A percentile compares a stretch with the other conserved stretches of the same genome.
These are phyloP conservation scores for Monosporascus cannonballus DNA, from an alignment of 2,329 filamentous ascomycete genomes.

Conservation along the genomic window DNA sequence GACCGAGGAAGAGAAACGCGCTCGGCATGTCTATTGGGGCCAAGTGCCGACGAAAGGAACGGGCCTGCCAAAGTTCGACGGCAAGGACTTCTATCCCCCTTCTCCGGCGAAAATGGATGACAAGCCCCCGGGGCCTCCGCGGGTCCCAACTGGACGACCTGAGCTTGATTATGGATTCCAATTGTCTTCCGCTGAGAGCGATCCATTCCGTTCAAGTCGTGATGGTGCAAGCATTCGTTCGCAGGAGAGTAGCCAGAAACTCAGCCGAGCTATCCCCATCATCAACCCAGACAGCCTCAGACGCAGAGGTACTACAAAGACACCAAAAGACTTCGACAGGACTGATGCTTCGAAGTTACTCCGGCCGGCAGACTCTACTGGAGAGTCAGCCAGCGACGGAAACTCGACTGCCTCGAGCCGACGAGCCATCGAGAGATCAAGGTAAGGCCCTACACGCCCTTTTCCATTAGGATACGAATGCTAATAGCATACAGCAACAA, in stretches of 20 bases:
- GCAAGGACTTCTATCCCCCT: slow-evolving; percentile 57
- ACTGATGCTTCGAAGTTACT: slow-evolving; percentile 7
- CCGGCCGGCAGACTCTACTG: slow-evolving; percentile 5
- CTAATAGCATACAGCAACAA: slow-evolving; percentile 29
- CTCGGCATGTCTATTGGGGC: slow-evolving; percentile 56
- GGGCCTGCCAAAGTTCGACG: slow-evolving; percentile 58
- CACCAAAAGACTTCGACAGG: slow-evolving; percentile 7
- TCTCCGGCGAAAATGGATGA: slow-evolving; percentile 39
- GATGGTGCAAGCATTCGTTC: slow-evolving; percentile 16
- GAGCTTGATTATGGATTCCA: slow-evolving; percentile 9
- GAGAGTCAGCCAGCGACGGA: slow-evolving; percentile 7
- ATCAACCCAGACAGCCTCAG: slow-evolving; percentile 21
- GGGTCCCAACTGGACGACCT: slow-evolving; percentile 4
- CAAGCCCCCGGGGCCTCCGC: not conserved
- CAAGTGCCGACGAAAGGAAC: slow-evolving; percentile 44
- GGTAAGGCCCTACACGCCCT: slow-evolving; percentile 14
- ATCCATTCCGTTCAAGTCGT: slow-evolving; percentile 20
- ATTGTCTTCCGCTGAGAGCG: slow-evolving; percentile 12
- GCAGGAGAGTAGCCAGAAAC: slow-evolving; percentile 15
- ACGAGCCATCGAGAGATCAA: slow-evolving; percentile 22
- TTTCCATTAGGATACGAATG: not conserved
- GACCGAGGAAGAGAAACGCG: slow-evolving; percentile 51
- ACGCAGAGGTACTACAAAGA: slow-evolving; percentile 7
- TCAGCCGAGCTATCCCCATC: slow-evolving; percentile 29
- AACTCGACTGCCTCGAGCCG: slow-evolving; percentile 12